phyloP scores from a whole-genome alignment of 139 green algal species.

The Haematococcus lacustris region DNA sequence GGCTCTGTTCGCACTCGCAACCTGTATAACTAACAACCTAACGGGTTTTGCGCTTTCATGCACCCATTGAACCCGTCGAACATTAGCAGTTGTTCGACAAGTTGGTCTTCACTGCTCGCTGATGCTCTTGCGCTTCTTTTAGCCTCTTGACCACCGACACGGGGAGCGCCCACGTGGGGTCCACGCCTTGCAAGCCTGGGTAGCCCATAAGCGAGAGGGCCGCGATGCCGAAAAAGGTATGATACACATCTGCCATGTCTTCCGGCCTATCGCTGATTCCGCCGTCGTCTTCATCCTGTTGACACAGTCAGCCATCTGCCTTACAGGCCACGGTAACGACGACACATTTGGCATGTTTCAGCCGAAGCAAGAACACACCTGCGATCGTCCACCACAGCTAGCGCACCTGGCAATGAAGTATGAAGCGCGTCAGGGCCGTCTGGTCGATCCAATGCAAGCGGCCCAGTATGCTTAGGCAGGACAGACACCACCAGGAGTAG shows the following conservation, averaged over 20 bases:
- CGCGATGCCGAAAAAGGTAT: conserved; percentile 98
- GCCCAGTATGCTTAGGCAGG: conserved; percentile 77
- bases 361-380: too few species aligned
- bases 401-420: conserved; percentile 76
- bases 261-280: conserved; percentile 94
- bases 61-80: too few species aligned
- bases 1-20: too few species aligned
- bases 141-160: conserved; percentile 54
- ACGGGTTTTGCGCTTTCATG: too few species aligned
- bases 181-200: conserved; percentile 57
- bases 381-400: background rate
- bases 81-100: too few species aligned
- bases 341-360: too few species aligned
- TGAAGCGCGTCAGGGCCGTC: conserved; percentile 69
- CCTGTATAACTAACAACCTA: too few species aligned
- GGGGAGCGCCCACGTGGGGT: conserved; percentile 85
- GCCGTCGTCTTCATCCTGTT: conserved; percentile 86
- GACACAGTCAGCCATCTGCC: too few species aligned
- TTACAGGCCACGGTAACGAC: too few species aligned
- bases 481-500: conserved; percentile 98
- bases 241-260: conserved; percentile 94
- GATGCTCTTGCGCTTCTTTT: background rate
- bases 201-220: conserved; percentile 82
- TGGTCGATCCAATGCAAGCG: conserved; percentile 91
- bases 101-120: too few species aligned